Conservation (phyloP, 2,329 filamentous ascomycete species). For the Macroventuria anomochaeta region DNA sequence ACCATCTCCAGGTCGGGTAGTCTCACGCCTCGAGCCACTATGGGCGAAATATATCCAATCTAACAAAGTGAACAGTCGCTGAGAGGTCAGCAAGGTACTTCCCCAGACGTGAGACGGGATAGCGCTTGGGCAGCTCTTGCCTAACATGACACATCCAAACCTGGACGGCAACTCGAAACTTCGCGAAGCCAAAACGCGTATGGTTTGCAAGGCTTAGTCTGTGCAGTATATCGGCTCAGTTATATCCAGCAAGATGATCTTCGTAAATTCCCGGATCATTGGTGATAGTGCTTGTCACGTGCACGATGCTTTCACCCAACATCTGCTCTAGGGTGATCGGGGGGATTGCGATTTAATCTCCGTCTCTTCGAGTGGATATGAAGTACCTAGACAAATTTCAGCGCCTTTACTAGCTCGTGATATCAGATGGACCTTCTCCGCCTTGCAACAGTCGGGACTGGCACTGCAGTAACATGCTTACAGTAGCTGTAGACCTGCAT, state of each 20-base stretch:
- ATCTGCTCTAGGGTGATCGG: neutral
- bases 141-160: neutral
- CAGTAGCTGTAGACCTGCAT: neutral
- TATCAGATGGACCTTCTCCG: neutral
- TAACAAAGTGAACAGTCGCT: neutral
- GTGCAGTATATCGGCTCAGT: neutral
- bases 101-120: slow-evolving; percentile 2
- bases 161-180: neutral
- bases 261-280: neutral
- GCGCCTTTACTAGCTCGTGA: neutral
- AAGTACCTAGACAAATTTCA: neutral
- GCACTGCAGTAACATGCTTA: neutral
- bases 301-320: neutral
- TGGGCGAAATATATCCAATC: neutral
- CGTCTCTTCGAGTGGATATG: neutral
- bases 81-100: slow-evolving; percentile 1
- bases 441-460: neutral
- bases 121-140: neutral
- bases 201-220: neutral
- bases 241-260: neutral
- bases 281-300: neutral
- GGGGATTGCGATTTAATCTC: neutral
- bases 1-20: neutral
- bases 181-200: neutral
- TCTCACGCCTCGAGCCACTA: neutral